Base-by-base conservation (phyloP, 345 rosid species). In the Dipteronia sinensis region DNA sequence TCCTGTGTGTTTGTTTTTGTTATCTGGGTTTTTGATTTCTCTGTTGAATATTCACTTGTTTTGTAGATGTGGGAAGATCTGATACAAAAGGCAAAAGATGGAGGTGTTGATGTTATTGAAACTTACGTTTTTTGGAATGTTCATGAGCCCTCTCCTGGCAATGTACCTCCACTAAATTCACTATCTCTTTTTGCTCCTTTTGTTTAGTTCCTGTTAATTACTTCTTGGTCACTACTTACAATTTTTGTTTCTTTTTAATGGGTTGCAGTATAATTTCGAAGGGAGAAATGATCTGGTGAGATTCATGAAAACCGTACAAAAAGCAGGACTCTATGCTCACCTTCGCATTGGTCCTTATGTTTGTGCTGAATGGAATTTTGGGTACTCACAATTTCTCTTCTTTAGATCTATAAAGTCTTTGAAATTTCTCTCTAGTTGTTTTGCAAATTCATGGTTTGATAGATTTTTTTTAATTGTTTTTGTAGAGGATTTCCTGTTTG, bases 321-420 rank as follows among this genome's bases (percentile, higher is more conserved):
- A 82, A 81, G 95, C 97, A 68, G 98, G 98, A 44, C 89, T 97
- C 19, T 94, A 97, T 82, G 95, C 99, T 84, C 97, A 94, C 85
- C 89, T 97, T 63, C 95, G 99, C 80, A 90, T 97, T 69, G 99
- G 99, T 51, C 99, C 99, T 77, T 97, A 97, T 78, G 90, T 97
- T 75, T 97, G 99, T 82, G 99, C 98, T 10, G 99, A 94, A 87
- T 97, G 99, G 99, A 97, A 94, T 85, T 97, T 97, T 77, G 99
- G 99, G 99, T 97, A 88, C 72, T 64, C 64, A 69, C 71, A 77
- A 23, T 77, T 76, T 19, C 73, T 76, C 81, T 56, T 68, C 78
- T 80, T 64, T 49, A 76, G 79, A 82, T 85, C 90, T 77, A 76
- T 6, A 20, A 20, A 17, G 22, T 42, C 25, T 42, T 42, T 69